phyloP scores from a whole-genome alignment of 352 stramenopile genomes.

The Phytopythium cucurbitacearum region DNA sequence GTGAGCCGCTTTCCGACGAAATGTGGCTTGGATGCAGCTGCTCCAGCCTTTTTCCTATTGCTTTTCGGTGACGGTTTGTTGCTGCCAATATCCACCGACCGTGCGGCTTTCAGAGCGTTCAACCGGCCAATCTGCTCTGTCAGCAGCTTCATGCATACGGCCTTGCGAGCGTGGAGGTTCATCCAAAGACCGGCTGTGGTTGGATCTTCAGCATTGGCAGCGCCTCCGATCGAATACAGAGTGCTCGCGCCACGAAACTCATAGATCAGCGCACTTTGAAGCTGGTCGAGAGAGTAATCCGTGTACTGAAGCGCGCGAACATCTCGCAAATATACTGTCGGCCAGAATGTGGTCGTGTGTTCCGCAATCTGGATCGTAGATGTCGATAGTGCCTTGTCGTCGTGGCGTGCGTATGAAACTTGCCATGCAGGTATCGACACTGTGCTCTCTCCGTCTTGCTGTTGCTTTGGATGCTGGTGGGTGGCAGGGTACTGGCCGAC shows the following conservation, averaged over 20 bases:
- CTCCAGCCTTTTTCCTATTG: neutral
- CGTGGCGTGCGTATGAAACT: conserved; percentile 40
- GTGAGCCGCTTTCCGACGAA: conserved; percentile 41
- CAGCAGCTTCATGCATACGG: conserved; percentile 67
- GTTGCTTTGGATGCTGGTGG: conserved; percentile 14
- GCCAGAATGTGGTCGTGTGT: conserved; percentile 46
- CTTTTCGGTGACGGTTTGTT: neutral
- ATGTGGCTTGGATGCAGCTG: conserved; percentile 27
- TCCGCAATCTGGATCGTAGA: conserved; percentile 11
- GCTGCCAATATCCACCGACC: neutral
- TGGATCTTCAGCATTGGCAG: neutral
- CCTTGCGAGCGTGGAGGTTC: conserved; percentile 39
- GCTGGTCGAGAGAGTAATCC: conserved; percentile 23
- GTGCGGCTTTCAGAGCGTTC: neutral
- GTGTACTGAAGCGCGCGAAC: conserved; percentile 38
- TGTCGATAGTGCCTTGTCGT: neutral
- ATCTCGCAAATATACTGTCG: conserved; percentile 25
- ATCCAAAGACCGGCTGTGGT: conserved; percentile 31
- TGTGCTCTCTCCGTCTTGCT: conserved; percentile 7
- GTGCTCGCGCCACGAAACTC: conserved; percentile 28
- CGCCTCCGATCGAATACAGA: conserved; percentile 33
- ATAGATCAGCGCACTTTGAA: conserved; percentile 46
- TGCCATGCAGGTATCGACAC: conserved; percentile 14
- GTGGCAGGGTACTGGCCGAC: conserved; percentile 22
- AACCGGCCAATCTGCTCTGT: conserved; percentile 37